Evolutionary conservation across 805 yeast species (phyloP).

Genomic region (Starmerella bacillaris): DNA sequence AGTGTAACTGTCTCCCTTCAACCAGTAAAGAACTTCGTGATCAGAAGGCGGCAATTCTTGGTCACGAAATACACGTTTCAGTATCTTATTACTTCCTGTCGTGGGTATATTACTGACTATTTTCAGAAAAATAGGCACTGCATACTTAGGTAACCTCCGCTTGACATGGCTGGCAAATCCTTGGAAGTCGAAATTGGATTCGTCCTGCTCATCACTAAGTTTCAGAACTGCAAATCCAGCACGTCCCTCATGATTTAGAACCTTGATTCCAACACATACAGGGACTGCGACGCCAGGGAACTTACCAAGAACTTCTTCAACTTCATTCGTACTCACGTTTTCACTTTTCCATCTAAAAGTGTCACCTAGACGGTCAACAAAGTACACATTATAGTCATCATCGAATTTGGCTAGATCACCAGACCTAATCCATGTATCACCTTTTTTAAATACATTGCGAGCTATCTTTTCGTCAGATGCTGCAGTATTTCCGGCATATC

Average conservation of each 20-base stretch:
- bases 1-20: constrained; percentile 38
- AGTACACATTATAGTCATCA: constrained; percentile 50
- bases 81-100: constrained; percentile 79
- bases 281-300: constrained; percentile 33
- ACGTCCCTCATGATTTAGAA: constrained; percentile 81
- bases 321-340: constrained; percentile 85
- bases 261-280: constrained; percentile 72
- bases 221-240: constrained; percentile 79
- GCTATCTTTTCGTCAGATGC: constrained; percentile 67
- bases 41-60: constrained; percentile 22
- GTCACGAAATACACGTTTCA: constrained; percentile 33
- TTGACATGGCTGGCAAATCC: constrained; percentile 25
- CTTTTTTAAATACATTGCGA: constrained; percentile 56
- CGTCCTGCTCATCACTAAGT: constrained; percentile 25
- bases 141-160: constrained; percentile 54
- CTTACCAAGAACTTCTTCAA: constrained; percentile 44
- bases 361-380: constrained; percentile 85
- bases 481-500: constrained; percentile 61
- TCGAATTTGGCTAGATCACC: constrained; percentile 70
- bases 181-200: constrained; percentile 23
- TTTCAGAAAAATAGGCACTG: constrained; percentile 68
- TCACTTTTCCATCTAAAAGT: constrained; percentile 95
- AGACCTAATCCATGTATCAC: constrained; percentile 80
- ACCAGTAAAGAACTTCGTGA: constrained; percentile 51
- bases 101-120: constrained; percentile 42